Conservation (phyloP, 2,329 filamentous ascomycete genomes). For the Teratosphaeria destructans region DNA sequence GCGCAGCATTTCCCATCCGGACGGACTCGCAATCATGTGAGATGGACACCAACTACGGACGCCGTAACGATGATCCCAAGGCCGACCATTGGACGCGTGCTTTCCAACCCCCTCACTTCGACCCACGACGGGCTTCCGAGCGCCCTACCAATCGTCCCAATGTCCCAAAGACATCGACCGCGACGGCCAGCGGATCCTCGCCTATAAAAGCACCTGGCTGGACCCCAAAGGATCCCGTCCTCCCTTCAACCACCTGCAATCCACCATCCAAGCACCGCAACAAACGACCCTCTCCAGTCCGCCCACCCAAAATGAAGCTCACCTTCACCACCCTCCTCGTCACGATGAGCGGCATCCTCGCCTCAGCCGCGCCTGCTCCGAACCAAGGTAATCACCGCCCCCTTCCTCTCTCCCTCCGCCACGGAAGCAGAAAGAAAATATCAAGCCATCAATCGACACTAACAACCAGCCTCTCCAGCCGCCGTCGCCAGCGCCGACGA, state of each 20-base stretch:
- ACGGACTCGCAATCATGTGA: background rate
- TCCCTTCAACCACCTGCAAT: background rate
- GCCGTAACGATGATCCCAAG: background rate
- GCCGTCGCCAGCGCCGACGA: background rate
- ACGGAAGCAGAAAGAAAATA: background rate
- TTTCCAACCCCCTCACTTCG: background rate
- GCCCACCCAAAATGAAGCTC: background rate
- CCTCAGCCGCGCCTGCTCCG: background rate
- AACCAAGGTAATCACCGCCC: background rate
- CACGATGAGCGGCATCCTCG: background rate
- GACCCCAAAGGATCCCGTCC: background rate
- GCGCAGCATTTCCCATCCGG: background rate
- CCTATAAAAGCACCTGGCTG: background rate
- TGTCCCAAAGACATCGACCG: background rate
- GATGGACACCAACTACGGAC: background rate
- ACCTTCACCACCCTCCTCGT: background rate
- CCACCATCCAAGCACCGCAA: background rate
- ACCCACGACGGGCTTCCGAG: background rate
- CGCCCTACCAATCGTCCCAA: background rate
- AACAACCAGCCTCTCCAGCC: background rate
- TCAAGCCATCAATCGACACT: background rate
- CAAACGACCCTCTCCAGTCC: background rate
- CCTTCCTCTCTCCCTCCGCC: background rate
- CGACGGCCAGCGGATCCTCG: background rate
- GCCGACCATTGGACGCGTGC: background rate